Evolutionary conservation across 495 filamentous ascomycete species (phyloP), one percentile per base, ranked within the genome.

Genomic region (Symbiotaphrina buchneri): DNA sequence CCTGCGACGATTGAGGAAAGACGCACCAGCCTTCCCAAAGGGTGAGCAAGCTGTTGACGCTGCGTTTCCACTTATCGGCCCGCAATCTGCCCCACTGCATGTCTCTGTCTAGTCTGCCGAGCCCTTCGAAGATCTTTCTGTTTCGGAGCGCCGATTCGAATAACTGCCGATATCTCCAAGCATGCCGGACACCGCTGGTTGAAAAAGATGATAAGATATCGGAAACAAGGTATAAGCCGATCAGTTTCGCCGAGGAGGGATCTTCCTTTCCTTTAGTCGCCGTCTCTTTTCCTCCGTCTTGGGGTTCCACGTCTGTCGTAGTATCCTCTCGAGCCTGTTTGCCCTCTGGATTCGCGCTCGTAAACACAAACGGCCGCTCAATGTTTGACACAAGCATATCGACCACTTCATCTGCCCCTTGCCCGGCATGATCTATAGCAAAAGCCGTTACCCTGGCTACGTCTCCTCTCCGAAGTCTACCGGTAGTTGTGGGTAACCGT

Each of bases 11-110:
- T 25, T 74, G 64, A 1, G 74, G 68, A 42, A 97, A 97, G 6
- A 84, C 74, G 41, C 72, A 78, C 78, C 78, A 85, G 1, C 70
- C 72, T 51, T 92, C 81, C 87, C 87, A 97, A 27, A 83, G 46
- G 11, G 63, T 59, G 6, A 97, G 47, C 10, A 94, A 61, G 14
- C 51, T 47, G 1, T 65, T 66, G 5, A 97, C 67, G 36, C 73
- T 80, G 13, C 81, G 62, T 47, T 82, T 82, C 74, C 81, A 97
- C 47, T 92, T 91, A 41, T 92, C 81, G 10, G 76, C 72, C 25
- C 73, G 68, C 24, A 95, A 52, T 3, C 77, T 63, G 5, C 85
- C 85, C 83, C 83, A 93, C 14, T 61, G 60, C 25, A 80, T 55
- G 21, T 68, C 71, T 39, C 75, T 72, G 18, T 84, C 71, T 31